These are phyloP conservation scores for Eragrostis tef DNA, from an alignment of 202 grass and related monocot genomes.

Conservation along the genomic window DNA sequence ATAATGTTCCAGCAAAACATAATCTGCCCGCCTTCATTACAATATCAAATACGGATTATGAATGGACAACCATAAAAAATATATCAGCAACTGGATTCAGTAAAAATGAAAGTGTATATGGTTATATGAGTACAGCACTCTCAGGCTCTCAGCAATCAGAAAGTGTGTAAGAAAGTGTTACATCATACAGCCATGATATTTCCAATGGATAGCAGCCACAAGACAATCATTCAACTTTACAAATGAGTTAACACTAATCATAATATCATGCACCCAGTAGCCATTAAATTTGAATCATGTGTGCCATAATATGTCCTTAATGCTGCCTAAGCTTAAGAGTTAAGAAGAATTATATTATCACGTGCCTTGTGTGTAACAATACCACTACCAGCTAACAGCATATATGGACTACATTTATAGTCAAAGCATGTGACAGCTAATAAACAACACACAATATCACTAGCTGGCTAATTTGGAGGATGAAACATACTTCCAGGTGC, in stretches of 20 bases:
- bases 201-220: background rate
- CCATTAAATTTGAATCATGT: background rate
- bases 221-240: background rate
- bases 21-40: background rate
- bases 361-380: background rate
- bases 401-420: background rate
- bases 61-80: background rate
- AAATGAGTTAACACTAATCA: background rate
- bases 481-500: slow-evolving; percentile 3
- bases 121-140: no score
- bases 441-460: slow-evolving; percentile 6
- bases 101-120: slow-evolving; percentile 18
- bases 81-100: slow-evolving; percentile 14
- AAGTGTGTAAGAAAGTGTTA: slow-evolving; percentile 29
- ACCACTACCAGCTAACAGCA: background rate
- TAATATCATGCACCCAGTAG: slow-evolving; percentile 9
- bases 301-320: background rate
- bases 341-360: slow-evolving; percentile 21
- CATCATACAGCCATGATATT: background rate
- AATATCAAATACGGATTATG: background rate
- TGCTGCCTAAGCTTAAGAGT: slow-evolving; percentile 25
- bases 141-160: background rate
- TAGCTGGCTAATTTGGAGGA: background rate
- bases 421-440: slow-evolving; percentile 25
- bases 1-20: slow-evolving; percentile 13